These are phyloP conservation scores for Scytalidium lignicola DNA, from an alignment of 2,329 filamentous ascomycete species.

Conservation along the genomic window DNA sequence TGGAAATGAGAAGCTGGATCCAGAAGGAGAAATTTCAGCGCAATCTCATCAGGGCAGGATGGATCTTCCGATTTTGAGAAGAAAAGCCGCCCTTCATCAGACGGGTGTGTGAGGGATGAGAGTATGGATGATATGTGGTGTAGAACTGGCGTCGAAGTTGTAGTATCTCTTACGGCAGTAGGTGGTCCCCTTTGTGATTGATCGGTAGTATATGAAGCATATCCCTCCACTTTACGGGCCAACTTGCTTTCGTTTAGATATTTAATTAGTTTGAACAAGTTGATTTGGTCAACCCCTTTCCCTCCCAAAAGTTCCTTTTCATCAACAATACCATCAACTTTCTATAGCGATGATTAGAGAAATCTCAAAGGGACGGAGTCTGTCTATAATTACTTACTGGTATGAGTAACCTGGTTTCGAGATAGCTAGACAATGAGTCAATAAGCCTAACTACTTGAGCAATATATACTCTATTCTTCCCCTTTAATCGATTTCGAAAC, in stretches of 20 bases:
- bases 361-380: background rate
- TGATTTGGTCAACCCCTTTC: conserved; percentile 92
- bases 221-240: conserved; percentile 91
- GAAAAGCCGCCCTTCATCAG: conserved; percentile 63
- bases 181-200: conserved; percentile 18
- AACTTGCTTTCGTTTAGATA: conserved; percentile 92
- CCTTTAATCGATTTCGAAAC: conserved; percentile 84
- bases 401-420: conserved; percentile 47
- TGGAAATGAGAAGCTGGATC: conserved; percentile 90
- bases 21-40: conserved; percentile 79
- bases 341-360: conserved; percentile 27
- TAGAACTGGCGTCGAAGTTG: conserved; percentile 24
- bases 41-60: conserved; percentile 39
- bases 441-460: conserved; percentile 81
- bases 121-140: conserved; percentile 65
- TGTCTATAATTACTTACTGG: conserved; percentile 47
- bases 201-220: conserved; percentile 53
- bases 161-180: conserved; percentile 6
- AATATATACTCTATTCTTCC: conserved; percentile 85
- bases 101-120: conserved; percentile 78
- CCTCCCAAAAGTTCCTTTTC: conserved; percentile 68
- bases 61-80: conserved; percentile 43
- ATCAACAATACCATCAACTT: conserved; percentile 62
- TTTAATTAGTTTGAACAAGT: conserved; percentile 79
- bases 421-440: conserved; percentile 68